phyloP scores from a whole-genome alignment of 2,329 filamentous ascomycete species.

The Moelleriella libera region DNA sequence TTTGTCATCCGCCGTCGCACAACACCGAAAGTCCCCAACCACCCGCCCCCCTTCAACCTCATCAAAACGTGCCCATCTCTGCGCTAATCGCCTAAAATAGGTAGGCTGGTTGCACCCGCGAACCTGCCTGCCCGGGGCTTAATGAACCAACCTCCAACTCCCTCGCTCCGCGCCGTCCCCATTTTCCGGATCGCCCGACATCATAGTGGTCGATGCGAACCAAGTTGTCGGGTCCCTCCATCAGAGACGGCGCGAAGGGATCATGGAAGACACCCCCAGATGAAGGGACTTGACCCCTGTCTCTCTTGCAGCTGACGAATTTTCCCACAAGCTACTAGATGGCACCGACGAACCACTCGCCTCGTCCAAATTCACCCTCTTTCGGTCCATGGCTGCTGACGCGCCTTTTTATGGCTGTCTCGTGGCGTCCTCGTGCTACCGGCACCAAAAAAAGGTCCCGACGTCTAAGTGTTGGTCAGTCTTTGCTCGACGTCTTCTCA shows the following conservation, averaged over 20 bases:
- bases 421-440: not conserved
- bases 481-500: no score
- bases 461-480: no score
- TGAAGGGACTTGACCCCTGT: not conserved
- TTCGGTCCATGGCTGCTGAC: no score
- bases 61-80: not conserved
- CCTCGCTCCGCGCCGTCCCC: not conserved
- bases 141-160: not conserved
- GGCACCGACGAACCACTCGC: not conserved
- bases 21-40: no score
- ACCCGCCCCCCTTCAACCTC: no score
- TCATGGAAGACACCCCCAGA: no score
- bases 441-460: not conserved
- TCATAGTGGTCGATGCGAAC: not conserved
- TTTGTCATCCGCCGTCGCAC: no score
- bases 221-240: not conserved
- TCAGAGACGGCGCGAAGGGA: not conserved
- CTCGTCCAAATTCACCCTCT: not conserved
- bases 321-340: not conserved
- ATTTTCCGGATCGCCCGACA: not conserved
- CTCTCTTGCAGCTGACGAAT: not conserved
- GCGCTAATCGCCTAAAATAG: no score
- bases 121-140: not conserved
- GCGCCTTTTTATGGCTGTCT: not conserved
- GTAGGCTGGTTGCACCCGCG: no score